Percentiles rank a stretch among this genome's conserved stretches.
Conservation (phyloP, 2,329 filamentous ascomycete genomes). For the Fusarium humuli region DNA sequence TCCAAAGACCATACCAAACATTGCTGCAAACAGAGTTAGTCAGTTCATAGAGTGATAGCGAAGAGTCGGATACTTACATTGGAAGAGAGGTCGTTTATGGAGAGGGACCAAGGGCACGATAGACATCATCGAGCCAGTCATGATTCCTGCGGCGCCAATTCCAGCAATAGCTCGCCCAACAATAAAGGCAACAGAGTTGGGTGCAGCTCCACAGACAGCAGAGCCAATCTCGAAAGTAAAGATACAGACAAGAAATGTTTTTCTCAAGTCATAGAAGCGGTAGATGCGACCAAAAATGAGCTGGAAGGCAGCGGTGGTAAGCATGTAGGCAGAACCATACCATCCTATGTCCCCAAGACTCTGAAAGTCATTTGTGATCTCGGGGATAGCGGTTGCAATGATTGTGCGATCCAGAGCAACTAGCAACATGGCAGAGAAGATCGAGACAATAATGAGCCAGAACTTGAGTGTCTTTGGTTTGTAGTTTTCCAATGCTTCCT, state of each 20-base stretch:
- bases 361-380: conserved; percentile 68
- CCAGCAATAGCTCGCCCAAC: conserved; percentile 68
- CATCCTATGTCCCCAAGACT: conserved; percentile 71
- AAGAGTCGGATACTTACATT: conserved; percentile 50
- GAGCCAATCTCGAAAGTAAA: conserved; percentile 67
- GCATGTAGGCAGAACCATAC: conserved; percentile 72
- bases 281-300: conserved; percentile 66
- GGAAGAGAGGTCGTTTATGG: conserved; percentile 69
- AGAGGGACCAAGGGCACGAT: conserved; percentile 70
- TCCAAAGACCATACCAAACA: conserved; percentile 68
- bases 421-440: conserved; percentile 67
- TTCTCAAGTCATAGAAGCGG: conserved; percentile 64
- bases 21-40: conserved; percentile 47
- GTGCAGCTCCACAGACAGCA: conserved; percentile 65
- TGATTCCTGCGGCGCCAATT: conserved; percentile 67
- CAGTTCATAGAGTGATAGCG: not conserved
- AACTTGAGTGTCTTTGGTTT: conserved; percentile 65
- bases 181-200: conserved; percentile 65
- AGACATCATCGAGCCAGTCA: conserved; percentile 67
- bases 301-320: conserved; percentile 67
- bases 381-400: conserved; percentile 65
- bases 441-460: conserved; percentile 66
- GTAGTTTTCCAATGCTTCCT: conserved; percentile 57
- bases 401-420: conserved; percentile 70
- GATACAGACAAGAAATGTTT: conserved; percentile 60